Evolutionary conservation across 768 basidiomycete genomes (phyloP).

Genomic region (Rhodotorula kratochvilovae): DNA sequence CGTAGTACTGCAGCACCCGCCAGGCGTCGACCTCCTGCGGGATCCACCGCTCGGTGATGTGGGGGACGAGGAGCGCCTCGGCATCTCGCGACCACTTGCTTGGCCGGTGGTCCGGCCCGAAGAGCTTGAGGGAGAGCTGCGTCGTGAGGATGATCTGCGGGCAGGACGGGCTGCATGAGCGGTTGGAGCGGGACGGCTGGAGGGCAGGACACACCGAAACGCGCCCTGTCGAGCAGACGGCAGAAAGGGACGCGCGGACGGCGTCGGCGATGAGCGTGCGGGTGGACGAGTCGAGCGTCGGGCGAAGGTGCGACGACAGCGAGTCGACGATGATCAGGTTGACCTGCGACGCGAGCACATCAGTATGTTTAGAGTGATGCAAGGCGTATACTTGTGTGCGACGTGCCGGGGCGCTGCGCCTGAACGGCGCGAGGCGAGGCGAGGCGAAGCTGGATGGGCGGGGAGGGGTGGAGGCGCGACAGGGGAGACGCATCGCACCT

Average conservation of each 20-base stretch:
- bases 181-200: too few relatives aligned
- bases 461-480: neutral
- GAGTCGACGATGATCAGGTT: conserved; percentile 30
- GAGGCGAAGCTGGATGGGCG: too few relatives aligned
- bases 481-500: neutral
- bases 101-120: conserved; percentile 20
- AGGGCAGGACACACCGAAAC: conserved; percentile 21
- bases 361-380: too few relatives aligned
- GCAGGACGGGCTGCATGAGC: too few relatives aligned
- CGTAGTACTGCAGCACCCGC: conserved; percentile 26
- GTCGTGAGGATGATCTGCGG: conserved; percentile 22
- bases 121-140: conserved; percentile 24
- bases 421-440: too few relatives aligned
- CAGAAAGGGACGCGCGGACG: conserved; percentile 4
- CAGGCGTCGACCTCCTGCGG: neutral
- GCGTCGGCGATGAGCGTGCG: conserved; percentile 7
- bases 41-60: conserved; percentile 14
- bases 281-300: conserved; percentile 7
- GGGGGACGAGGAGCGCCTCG: conserved; percentile 31
- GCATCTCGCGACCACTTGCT: conserved; percentile 20
- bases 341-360: too few relatives aligned
- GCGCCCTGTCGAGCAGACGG: neutral
- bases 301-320: conserved; percentile 19
- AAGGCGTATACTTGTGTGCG: too few relatives aligned
- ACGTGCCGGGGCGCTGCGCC: too few relatives aligned